phyloP scores from a whole-genome alignment of 2,329 filamentous ascomycete genomes.

The Aspergillus udagawae region DNA sequence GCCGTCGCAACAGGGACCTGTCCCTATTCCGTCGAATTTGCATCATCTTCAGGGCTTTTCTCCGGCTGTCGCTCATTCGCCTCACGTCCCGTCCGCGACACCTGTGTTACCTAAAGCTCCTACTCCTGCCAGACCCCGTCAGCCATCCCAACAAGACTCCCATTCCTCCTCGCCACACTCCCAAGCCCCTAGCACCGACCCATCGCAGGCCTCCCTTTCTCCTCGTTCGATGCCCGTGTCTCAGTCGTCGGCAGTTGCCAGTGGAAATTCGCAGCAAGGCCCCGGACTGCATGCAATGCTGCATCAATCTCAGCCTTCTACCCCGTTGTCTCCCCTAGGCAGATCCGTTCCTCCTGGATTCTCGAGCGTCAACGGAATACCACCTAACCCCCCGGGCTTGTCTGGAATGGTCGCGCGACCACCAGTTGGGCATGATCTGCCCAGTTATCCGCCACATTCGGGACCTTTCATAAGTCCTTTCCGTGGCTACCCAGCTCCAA shows the following conservation, averaged over 20 bases:
- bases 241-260: constrained; percentile 62
- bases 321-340: constrained; percentile 63
- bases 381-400: constrained; percentile 53
- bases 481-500: constrained; percentile 50
- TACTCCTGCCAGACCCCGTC: constrained; percentile 71
- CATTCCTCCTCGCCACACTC: constrained; percentile 62
- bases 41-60: constrained; percentile 48
- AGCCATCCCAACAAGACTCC: constrained; percentile 73
- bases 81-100: constrained; percentile 72
- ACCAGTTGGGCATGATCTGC: constrained; percentile 49
- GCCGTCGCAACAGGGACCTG: constrained; percentile 56
- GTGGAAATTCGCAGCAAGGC: constrained; percentile 60
- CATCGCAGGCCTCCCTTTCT: constrained; percentile 61
- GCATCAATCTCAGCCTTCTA: constrained; percentile 57
- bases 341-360: constrained; percentile 53
- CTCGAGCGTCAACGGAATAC: constrained; percentile 49
- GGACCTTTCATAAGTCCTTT: constrained; percentile 53
- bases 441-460: constrained; percentile 51
- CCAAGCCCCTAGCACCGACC: constrained; percentile 46
- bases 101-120: constrained; percentile 79
- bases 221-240: constrained; percentile 59
- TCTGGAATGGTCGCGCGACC: constrained; percentile 51
- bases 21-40: constrained; percentile 52
- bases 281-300: constrained; percentile 48
- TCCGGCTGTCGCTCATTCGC: constrained; percentile 61